Conservation (phyloP, 768 basidiomycete species). For the Peribolospora baueri region DNA sequence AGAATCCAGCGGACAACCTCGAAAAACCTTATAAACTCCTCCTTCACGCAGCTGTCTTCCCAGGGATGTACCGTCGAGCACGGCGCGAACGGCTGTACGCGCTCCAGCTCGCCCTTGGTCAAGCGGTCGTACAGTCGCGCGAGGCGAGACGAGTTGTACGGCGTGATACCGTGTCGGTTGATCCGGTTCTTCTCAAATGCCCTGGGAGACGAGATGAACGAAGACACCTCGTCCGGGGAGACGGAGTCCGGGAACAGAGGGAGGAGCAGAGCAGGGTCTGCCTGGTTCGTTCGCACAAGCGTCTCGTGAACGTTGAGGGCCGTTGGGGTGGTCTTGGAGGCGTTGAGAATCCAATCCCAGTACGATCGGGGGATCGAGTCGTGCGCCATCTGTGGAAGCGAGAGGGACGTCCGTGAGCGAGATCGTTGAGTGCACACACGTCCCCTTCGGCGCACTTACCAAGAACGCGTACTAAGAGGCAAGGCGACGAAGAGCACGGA, state of each 20-base stretch:
- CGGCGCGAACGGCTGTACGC: constrained; percentile 14
- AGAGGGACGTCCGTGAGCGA: background rate
- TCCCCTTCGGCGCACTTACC: no score
- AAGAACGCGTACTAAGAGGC: background rate
- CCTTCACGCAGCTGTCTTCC: constrained; percentile 33
- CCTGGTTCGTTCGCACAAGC: constrained; percentile 3
- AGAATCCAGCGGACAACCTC: constrained; percentile 39
- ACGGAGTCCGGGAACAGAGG: background rate
- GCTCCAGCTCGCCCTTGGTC: constrained; percentile 15
- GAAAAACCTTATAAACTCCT: constrained; percentile 46
- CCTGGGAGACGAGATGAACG: background rate
- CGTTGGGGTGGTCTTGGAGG: constrained; percentile 6
- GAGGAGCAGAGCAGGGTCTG: background rate
- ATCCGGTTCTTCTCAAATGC: constrained; percentile 1
- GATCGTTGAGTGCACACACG: no score
- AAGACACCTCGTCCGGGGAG: background rate
- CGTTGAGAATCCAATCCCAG: constrained; percentile 10
- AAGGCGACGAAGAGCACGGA: background rate
- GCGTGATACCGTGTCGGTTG: constrained; percentile 13
- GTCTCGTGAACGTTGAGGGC: constrained; percentile 7
- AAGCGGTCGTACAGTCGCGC: constrained; percentile 12
- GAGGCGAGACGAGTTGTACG: constrained; percentile 12
- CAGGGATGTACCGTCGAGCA: constrained; percentile 51
- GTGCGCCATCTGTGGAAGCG: constrained; percentile 8
- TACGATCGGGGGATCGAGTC: constrained; percentile 11